phyloP scores from a whole-genome alignment of 768 basidiomycete genomes.

The Baorangia bicolor region DNA sequence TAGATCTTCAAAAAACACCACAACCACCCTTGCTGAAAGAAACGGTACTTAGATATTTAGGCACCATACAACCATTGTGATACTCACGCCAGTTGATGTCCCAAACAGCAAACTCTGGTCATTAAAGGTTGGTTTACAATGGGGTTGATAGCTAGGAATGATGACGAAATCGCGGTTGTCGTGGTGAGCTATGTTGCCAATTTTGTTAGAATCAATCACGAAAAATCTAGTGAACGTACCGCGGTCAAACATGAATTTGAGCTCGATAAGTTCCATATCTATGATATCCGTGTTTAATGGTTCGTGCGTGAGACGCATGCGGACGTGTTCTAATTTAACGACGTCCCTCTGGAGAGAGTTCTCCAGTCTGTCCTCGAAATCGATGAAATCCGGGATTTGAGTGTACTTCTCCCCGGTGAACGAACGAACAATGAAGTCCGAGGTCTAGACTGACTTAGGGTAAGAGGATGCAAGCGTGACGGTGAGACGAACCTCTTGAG shows the following conservation, averaged over 20 bases:
- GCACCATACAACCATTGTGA: background rate
- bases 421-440: conserved; percentile 77
- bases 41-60: background rate
- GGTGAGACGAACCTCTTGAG: conserved; percentile 61
- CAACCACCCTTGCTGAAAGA: conserved; percentile 66
- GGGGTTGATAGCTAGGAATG: conserved; percentile 76
- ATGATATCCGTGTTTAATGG: conserved; percentile 65
- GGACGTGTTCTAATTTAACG: conserved; percentile 78
- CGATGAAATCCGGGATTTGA: conserved; percentile 85
- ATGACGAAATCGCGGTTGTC: conserved; percentile 88
- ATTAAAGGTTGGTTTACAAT: conserved; percentile 47
- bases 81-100: conserved; percentile 60
- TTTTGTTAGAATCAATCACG: conserved; percentile 4
- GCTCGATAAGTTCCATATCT: conserved; percentile 80
- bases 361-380: conserved; percentile 77
- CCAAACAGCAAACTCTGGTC: conserved; percentile 69
- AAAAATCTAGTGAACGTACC: conserved; percentile 39
- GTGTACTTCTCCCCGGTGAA: conserved; percentile 82
- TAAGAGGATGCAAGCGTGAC: background rate
- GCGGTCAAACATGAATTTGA: conserved; percentile 81
- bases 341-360: conserved; percentile 84
- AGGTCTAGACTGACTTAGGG: conserved; percentile 47
- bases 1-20: conserved; percentile 72
- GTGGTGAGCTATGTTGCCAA: conserved; percentile 53
- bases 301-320: conserved; percentile 81